These are phyloP conservation scores for Phtheirospermum japonicum DNA, from an alignment of 257 asterid species.

Conservation along the genomic window DNA sequence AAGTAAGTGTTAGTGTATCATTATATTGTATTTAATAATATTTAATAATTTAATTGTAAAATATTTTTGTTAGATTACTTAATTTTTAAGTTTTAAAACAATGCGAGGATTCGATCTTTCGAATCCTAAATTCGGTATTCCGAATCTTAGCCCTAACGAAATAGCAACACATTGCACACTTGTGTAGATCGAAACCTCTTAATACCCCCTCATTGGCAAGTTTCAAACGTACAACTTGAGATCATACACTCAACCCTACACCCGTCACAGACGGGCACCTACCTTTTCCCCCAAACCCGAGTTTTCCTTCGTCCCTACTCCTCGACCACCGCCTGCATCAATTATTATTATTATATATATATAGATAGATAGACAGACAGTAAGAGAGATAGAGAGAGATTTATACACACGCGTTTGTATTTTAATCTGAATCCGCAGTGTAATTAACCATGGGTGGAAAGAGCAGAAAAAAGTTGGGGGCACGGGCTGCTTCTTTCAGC, in stretches of 20 bases:
- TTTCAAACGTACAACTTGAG: slow-evolving; percentile 23
- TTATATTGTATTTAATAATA: too few species aligned
- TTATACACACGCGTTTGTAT: slow-evolving; percentile 2
- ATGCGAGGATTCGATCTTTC: too few species aligned
- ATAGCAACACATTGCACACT: slow-evolving; percentile 20
- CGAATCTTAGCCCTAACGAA: too few species aligned
- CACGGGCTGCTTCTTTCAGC: slow-evolving; percentile 29
- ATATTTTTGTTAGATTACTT: too few species aligned
- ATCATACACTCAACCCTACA: not conserved
- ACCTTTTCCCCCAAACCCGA: slow-evolving; percentile 10
- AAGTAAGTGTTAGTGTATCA: too few species aligned
- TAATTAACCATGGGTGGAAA: slow-evolving; percentile 48
- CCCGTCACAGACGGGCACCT: slow-evolving; percentile 12
- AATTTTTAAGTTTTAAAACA: too few species aligned
- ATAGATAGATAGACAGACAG: too few species aligned
- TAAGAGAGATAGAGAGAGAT: too few species aligned
- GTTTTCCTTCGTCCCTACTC: not conserved
- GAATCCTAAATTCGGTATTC: too few species aligned
- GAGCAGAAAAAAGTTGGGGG: slow-evolving; percentile 39
- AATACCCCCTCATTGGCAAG: not conserved
- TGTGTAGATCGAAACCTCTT: slow-evolving; percentile 24
- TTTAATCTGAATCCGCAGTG: not conserved
- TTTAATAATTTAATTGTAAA: too few species aligned
- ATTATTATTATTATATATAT: not conserved
- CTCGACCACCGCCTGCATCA: slow-evolving; percentile 25